Conservation (phyloP, 2,329 filamentous ascomycete genomes). For the Aspergillus niger region DNA sequence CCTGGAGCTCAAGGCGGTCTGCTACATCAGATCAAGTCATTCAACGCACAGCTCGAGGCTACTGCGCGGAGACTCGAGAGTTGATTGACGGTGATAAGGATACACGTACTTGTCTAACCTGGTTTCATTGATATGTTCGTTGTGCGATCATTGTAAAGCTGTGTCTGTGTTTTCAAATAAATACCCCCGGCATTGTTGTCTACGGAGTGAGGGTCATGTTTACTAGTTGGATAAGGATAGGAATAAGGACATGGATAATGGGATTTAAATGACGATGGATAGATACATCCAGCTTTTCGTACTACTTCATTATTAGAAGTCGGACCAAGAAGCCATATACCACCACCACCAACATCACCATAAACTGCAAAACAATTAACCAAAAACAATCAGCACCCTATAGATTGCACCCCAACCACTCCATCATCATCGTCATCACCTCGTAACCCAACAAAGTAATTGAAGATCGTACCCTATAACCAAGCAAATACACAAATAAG, state of each 20-base stretch:
- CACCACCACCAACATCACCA: no score
- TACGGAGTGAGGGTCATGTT: background rate
- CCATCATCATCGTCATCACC: no score
- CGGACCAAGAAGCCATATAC: no score
- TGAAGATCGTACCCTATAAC: no score
- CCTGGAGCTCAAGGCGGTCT: slow-evolving; percentile 44
- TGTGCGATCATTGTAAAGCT: background rate
- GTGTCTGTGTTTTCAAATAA: background rate
- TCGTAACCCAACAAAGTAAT: no score
- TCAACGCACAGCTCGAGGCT: slow-evolving; percentile 47
- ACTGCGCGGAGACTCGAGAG: slow-evolving; percentile 33
- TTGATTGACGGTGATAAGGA: slow-evolving; percentile 9
- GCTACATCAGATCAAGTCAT: slow-evolving; percentile 42
- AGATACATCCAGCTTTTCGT: no score
- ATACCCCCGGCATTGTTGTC: slow-evolving; percentile 3
- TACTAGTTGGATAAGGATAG: background rate
- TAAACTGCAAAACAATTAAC: no score
- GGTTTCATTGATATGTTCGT: background rate
- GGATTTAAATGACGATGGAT: background rate
- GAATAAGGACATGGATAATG: background rate
- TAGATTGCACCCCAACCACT: no score
- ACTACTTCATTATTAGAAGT: no score
- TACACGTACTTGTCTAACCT: background rate
- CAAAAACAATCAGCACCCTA: no score
- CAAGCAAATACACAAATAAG: no score